Evolutionary conservation across 2,329 filamentous ascomycete species (phyloP).

Genomic region (Fusarium nodosum): DNA sequence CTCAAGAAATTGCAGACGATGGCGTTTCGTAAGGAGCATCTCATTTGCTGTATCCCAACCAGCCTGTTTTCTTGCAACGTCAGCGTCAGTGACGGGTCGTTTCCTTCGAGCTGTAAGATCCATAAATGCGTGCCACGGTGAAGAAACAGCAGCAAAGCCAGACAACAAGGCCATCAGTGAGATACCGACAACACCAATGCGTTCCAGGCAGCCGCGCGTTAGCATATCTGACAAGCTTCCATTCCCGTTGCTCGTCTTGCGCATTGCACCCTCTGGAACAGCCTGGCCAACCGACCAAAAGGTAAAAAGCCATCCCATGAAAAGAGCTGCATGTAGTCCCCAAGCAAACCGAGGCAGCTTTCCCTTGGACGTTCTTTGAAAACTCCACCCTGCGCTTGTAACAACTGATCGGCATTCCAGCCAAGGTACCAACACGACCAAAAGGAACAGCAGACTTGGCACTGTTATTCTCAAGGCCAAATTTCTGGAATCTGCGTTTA

Average conservation of each 20-base stretch:
- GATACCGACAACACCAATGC: constrained; percentile 88
- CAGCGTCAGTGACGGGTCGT: constrained; percentile 77
- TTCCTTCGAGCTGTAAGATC: constrained; percentile 65
- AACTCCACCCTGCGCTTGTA: constrained; percentile 70
- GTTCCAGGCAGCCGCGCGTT: constrained; percentile 70
- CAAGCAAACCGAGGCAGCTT: constrained; percentile 72
- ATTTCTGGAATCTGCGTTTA: constrained; percentile 75
- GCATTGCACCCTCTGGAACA: constrained; percentile 61
- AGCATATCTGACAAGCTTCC: constrained; percentile 56
- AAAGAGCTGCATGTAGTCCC: constrained; percentile 72
- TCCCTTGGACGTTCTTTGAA: constrained; percentile 69
- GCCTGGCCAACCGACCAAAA: constrained; percentile 83
- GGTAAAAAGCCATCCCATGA: constrained; percentile 75
- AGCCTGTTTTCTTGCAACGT: constrained; percentile 81
- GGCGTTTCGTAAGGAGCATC: constrained; percentile 81
- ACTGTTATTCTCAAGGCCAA: constrained; percentile 78
- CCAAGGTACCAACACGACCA: constrained; percentile 82
- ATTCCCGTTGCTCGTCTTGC: constrained; percentile 44
- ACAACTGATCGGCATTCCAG: constrained; percentile 80
- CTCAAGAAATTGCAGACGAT: constrained; percentile 77
- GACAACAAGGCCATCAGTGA: constrained; percentile 89
- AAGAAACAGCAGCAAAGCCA: constrained; percentile 89
- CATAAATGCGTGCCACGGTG: constrained; percentile 86
- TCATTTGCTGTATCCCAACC: constrained; percentile 84
- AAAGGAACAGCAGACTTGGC: constrained; percentile 76